Conservation (phyloP, 2,329 filamentous ascomycete genomes). For the Alternaria triticimaculans region DNA sequence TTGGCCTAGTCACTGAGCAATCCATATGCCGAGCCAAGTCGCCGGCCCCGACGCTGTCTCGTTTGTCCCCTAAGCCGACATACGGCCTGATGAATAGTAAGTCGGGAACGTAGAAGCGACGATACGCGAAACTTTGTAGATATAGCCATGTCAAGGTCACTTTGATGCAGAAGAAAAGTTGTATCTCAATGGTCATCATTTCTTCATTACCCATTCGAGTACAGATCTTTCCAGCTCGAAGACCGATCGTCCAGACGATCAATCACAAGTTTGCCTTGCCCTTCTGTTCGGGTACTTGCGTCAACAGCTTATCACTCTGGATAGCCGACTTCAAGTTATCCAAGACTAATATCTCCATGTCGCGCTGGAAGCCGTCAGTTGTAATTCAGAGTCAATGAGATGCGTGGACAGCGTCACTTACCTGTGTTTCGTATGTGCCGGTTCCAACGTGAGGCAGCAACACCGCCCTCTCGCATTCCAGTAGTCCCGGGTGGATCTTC, state of each 20-base stretch:
- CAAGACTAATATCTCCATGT: constrained; percentile 67
- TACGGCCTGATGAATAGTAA: neutral
- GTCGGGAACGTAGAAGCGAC: neutral
- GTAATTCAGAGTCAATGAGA: neutral
- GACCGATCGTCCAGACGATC: neutral
- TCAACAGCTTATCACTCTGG: constrained; percentile 63
- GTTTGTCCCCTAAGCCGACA: neutral
- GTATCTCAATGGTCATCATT: neutral
- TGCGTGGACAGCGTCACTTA: constrained; percentile 16
- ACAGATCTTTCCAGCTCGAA: neutral
- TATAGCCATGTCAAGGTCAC: neutral
- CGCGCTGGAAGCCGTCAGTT: constrained; percentile 45
- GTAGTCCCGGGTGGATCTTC: constrained; percentile 58
- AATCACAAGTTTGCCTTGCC: constrained; percentile 39
- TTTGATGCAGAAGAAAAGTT: neutral
- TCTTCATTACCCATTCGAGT: neutral
- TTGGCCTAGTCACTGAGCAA: neutral
- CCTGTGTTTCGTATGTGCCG: constrained; percentile 65
- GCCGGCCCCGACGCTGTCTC: neutral
- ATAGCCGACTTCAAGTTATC: constrained; percentile 64
- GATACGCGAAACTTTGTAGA: neutral
- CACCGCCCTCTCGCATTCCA: constrained; percentile 59
- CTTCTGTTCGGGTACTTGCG: constrained; percentile 67
- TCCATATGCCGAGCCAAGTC: constrained; percentile 3
- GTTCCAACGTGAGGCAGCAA: constrained; percentile 68